These are phyloP conservation scores for Penicillium capsulatum DNA, from an alignment of 2,329 filamentous ascomycete species.

Conservation along the genomic window DNA sequence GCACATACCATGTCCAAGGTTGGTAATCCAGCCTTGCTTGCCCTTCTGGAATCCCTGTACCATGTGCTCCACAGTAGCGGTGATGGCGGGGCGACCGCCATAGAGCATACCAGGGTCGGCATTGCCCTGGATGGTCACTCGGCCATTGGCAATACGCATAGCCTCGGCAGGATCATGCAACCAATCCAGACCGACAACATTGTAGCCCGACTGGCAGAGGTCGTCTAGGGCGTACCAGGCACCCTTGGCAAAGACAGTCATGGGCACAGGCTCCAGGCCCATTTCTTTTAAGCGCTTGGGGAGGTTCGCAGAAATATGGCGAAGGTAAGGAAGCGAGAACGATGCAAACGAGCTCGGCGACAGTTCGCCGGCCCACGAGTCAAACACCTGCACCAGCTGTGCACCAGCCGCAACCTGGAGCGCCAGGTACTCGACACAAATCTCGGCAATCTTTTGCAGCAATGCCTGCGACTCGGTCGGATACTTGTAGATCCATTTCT, in stretches of 20 bases:
- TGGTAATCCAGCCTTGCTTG: constrained; percentile 93
- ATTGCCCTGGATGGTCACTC: constrained; percentile 87
- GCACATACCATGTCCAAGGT: constrained; percentile 81
- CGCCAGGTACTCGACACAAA: constrained; percentile 92
- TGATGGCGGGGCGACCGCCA: constrained; percentile 76
- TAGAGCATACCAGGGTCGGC: constrained; percentile 93
- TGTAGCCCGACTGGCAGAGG: constrained; percentile 81
- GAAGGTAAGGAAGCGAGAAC: constrained; percentile 82
- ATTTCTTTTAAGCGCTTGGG: constrained; percentile 70
- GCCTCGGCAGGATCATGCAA: constrained; percentile 83
- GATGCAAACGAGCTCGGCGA: constrained; percentile 76
- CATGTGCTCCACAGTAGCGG: constrained; percentile 76
- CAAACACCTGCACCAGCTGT: constrained; percentile 94
- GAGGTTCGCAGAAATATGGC: constrained; percentile 75
- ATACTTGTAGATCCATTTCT: constrained; percentile 95
- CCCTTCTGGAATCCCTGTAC: constrained; percentile 77
- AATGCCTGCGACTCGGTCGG: constrained; percentile 73
- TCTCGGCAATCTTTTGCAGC: constrained; percentile 84
- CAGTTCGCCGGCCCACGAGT: constrained; percentile 95
- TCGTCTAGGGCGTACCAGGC: constrained; percentile 92
- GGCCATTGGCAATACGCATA: constrained; percentile 69
- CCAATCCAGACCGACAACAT: constrained; percentile 95
- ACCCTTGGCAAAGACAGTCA: constrained; percentile 98
- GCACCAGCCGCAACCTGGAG: constrained; percentile 89
- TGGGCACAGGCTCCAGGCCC: constrained; percentile 75